Base-by-base conservation (phyloP, 2,329 filamentous ascomycete genomes). In the Monosporascus sp. region DNA sequence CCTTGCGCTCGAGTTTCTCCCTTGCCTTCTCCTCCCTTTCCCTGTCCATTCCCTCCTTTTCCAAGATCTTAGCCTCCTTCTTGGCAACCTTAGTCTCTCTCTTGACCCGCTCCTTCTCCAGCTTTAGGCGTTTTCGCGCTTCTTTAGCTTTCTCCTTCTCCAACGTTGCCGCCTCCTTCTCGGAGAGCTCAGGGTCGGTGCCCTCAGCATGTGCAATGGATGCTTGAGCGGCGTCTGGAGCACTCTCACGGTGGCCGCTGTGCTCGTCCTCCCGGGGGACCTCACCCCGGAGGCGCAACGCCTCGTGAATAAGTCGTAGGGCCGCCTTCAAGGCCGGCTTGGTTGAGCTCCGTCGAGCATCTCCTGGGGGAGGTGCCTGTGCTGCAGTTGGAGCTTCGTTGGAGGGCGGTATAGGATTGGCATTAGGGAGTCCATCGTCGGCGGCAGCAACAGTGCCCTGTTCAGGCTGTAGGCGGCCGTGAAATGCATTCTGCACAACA, bases 41-140 rank as follows among this genome's bases (percentile, higher is more conserved):
- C 38, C 43, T 58, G 37, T 54, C 57, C 52, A 52, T 63, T 48
- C 60, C 60, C 41, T 60, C 53, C 31, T 52, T 61, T 51, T 60
- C 56, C 26, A 56, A 50, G 18, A 49, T 50, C 46, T 58, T 61
- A 14, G 48, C 55, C 45, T 55, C 57, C 35, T 57, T 62, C 45
- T 51, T 53, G 18, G 57, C 53, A 20, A 54, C 52, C 8, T 45
- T 51, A 3, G 50, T 48, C 24, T 50, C 56, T 14, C 46, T 35
- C 48, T 41, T 54, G 11, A 15, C 24, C 5, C 20, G 26, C 17
- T 52, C 14, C 14, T 49, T 45, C 46, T 47, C 46, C 17, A 47
- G 50, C 54, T 56, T 59, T 47, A 49, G 56, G 11, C 47, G 58
- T 59, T 35, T 35, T 14, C 31, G 31, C 48, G 58, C 57, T 14